These are phyloP conservation scores for Cadophora luteo-olivacea DNA, from an alignment of 2,329 filamentous ascomycete genomes.

Conservation along the genomic window DNA sequence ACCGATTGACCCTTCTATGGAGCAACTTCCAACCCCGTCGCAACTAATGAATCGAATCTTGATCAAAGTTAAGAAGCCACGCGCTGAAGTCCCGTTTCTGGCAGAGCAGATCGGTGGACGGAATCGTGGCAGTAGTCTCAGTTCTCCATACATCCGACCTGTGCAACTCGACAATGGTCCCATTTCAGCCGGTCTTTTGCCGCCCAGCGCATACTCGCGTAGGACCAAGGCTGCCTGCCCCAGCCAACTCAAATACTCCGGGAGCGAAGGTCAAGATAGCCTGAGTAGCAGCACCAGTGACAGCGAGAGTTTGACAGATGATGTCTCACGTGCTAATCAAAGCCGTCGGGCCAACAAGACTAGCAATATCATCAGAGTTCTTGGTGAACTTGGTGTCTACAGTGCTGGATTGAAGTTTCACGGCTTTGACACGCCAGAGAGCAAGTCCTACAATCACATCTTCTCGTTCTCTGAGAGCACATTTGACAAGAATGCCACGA, in stretches of 20 bases:
- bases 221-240: slow-evolving; percentile 31
- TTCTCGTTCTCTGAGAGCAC: slow-evolving; percentile 93
- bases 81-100: slow-evolving; percentile 46
- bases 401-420: slow-evolving; percentile 79
- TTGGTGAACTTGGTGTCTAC: slow-evolving; percentile 86
- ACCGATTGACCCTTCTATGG: slow-evolving; percentile 71
- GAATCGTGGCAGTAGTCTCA: slow-evolving; percentile 73
- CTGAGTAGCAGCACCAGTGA: slow-evolving; percentile 75
- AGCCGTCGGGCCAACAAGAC: slow-evolving; percentile 68
- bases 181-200: slow-evolving; percentile 58
- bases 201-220: slow-evolving; percentile 55
- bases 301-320: slow-evolving; percentile 72
- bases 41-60: slow-evolving; percentile 84
- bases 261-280: slow-evolving; percentile 51
- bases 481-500: slow-evolving; percentile 81
- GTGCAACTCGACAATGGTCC: slow-evolving; percentile 62
- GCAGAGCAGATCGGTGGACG: slow-evolving; percentile 57
- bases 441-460: slow-evolving; percentile 90
- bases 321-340: slow-evolving; percentile 53
- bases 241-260: slow-evolving; percentile 35
- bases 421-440: slow-evolving; percentile 78
- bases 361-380: slow-evolving; percentile 84
- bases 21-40: slow-evolving; percentile 81
- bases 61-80: slow-evolving; percentile 91
- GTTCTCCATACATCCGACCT: slow-evolving; percentile 75